Conservation (phyloP, 192 early-diverging fungal species). For the Chytriomyces confervae region DNA sequence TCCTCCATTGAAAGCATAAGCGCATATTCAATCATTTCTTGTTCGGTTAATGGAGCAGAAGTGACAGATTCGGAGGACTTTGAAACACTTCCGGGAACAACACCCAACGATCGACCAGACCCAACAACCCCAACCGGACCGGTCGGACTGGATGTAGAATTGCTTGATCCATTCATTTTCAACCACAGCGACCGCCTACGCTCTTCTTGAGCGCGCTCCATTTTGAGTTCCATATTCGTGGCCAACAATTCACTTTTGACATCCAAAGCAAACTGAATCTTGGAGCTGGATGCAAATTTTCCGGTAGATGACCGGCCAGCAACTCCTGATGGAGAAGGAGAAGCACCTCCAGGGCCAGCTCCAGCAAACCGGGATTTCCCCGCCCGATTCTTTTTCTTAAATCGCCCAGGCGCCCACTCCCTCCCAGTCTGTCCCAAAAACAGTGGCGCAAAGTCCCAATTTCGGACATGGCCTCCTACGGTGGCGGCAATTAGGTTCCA, state of each 20-base stretch:
- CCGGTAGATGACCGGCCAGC: background rate
- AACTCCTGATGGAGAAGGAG: background rate
- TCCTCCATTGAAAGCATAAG: conserved; percentile 40
- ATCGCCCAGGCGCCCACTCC: background rate
- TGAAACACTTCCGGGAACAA: background rate
- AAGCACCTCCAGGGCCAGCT: conserved; percentile 4
- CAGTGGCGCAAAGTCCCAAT: conserved; percentile 35
- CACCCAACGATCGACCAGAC: background rate
- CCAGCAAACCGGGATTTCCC: conserved; percentile 4
- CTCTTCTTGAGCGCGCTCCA: conserved; percentile 17
- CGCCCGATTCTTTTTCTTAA: background rate
- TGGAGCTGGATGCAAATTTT: background rate
- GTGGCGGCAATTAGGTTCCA: conserved; percentile 28
- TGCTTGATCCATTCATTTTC: conserved; percentile 19
- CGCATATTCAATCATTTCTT: conserved; percentile 35
- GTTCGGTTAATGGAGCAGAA: conserved; percentile 13
- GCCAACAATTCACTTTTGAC: conserved; percentile 17
- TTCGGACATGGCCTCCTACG: conserved; percentile 24
- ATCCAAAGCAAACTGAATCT: conserved; percentile 25
- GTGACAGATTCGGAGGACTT: background rate
- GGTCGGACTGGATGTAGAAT: background rate
- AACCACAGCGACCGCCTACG: background rate
- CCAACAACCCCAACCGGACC: conserved; percentile 14
- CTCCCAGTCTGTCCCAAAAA: background rate
- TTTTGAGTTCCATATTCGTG: conserved; percentile 10